phyloP scores from a whole-genome alignment of 129 eudicot species.

The Tagetes patula region DNA sequence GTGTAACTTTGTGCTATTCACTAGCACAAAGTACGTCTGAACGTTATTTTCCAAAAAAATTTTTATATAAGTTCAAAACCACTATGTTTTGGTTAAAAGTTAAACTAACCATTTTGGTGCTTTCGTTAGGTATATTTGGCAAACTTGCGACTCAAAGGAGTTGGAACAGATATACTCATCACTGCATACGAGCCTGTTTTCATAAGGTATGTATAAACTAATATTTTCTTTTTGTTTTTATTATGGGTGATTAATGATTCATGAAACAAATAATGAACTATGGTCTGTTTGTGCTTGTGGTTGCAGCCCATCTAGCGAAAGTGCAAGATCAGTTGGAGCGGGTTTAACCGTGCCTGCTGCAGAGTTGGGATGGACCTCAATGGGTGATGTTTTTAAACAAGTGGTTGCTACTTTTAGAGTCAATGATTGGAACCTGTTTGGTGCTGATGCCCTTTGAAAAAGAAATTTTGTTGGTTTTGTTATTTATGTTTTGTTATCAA shows the following conservation, averaged over 20 bases:
- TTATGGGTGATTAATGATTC: no score
- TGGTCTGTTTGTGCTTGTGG: constrained; percentile 15
- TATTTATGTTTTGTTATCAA: no score
- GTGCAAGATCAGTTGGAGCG: constrained; percentile 83
- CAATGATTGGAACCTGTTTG: constrained; percentile 79
- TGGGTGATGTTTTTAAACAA: constrained; percentile 69
- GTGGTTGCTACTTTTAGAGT: constrained; percentile 76
- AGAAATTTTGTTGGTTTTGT: not conserved
- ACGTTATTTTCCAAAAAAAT: not conserved
- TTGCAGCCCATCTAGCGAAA: constrained; percentile 87
- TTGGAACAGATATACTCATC: constrained; percentile 75
- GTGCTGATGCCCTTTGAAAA: constrained; percentile 30
- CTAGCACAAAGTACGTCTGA: no score
- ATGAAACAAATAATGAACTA: constrained; percentile 1
- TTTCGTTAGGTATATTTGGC: constrained; percentile 65
- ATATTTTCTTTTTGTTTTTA: no score
- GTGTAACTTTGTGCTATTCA: no score
- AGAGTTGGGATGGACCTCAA: constrained; percentile 60
- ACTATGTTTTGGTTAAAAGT: not conserved
- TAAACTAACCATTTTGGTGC: not conserved
- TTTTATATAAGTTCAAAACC: not conserved
- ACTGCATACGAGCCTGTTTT: constrained; percentile 82
- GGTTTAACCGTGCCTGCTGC: constrained; percentile 79
- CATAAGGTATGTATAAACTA: constrained; percentile 78
- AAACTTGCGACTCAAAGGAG: constrained; percentile 88